Evolutionary conservation across 2,329 filamentous ascomycete species (phyloP).

Genomic region (Calonectria leucothoes): DNA sequence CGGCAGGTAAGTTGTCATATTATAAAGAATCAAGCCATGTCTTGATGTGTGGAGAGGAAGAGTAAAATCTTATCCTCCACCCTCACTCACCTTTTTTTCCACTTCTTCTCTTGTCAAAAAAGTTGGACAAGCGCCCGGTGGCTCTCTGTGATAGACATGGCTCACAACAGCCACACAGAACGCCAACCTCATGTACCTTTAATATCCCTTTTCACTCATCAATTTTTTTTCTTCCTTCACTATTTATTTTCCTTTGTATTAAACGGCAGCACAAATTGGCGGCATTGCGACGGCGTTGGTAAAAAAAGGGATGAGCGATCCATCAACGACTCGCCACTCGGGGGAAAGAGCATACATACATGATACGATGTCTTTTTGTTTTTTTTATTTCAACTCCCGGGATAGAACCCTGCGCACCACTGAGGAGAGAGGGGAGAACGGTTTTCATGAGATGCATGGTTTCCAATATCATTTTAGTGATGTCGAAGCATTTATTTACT

Average conservation of each 20-base stretch:
- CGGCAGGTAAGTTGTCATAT: slow-evolving; percentile 3
- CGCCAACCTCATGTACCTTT: slow-evolving; percentile 30
- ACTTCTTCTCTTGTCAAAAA: neutral
- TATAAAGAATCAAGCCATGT: neutral
- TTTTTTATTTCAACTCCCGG: neutral
- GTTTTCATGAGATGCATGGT: neutral
- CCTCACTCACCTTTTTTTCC: neutral
- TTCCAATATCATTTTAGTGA: slow-evolving; percentile 9
- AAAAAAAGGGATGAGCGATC: slow-evolving; percentile 5
- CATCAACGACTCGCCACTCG: neutral
- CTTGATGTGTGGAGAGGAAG: neutral
- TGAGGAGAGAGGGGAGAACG: neutral
- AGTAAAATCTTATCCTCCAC: neutral
- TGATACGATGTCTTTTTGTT: neutral
- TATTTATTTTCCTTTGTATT: slow-evolving; percentile 21
- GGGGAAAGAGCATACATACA: slow-evolving; percentile 1
- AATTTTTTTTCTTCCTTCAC: neutral
- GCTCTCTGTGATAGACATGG: neutral
- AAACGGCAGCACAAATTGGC: slow-evolving; percentile 23
- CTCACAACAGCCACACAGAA: neutral
- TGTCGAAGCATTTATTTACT: neutral
- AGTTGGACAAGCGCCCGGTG: neutral
- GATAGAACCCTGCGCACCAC: slow-evolving; percentile 1
- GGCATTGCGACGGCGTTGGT: slow-evolving; percentile 41
- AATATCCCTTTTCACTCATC: slow-evolving; percentile 14